phyloP scores from a whole-genome alignment of 495 filamentous ascomycete species.

The Mycothermus thermophilus region DNA sequence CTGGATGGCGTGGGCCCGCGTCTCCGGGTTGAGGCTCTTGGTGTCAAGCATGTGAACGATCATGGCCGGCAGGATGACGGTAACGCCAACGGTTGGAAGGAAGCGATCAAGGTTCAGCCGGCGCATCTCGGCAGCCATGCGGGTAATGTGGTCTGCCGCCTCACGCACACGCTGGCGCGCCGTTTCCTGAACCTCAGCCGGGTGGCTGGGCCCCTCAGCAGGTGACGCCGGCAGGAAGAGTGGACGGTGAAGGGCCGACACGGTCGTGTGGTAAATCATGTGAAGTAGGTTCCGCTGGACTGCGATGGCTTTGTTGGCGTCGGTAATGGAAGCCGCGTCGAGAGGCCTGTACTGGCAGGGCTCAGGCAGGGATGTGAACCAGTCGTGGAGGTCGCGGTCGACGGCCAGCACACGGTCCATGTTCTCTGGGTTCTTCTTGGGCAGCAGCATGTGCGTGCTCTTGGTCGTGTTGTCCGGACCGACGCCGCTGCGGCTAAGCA shows the following conservation, averaged over 20 bases:
- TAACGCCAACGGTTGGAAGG: conserved; percentile 78
- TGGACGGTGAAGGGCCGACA: conserved; percentile 76
- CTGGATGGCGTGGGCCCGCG: conserved; percentile 51
- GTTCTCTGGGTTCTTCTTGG: conserved; percentile 68
- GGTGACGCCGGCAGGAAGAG: conserved; percentile 69
- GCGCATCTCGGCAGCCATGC: conserved; percentile 60
- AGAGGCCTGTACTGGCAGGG: conserved; percentile 48
- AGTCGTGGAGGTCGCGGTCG: conserved; percentile 58
- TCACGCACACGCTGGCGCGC: conserved; percentile 66
- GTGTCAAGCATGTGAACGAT: conserved; percentile 86
- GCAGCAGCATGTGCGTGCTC: conserved; percentile 80
- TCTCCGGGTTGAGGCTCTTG: conserved; percentile 57
- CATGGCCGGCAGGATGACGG: conserved; percentile 75
- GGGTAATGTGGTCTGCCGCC: conserved; percentile 67
- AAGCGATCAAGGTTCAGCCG: conserved; percentile 54
- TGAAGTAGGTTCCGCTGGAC: conserved; percentile 68
- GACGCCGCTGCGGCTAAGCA: conserved; percentile 64
- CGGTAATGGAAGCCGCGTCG: conserved; percentile 30
- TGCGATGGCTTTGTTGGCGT: conserved; percentile 36
- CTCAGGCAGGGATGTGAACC: conserved; percentile 53
- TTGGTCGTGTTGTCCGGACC: conserved; percentile 52
- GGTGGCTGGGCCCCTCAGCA: conserved; percentile 38
- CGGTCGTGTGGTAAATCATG: conserved; percentile 78
- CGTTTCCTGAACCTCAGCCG: conserved; percentile 53
- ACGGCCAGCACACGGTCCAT: conserved; percentile 58